Evolutionary conservation across 2,329 filamentous ascomycete genomes (phyloP), one percentile per base, ranked within the genome.

Genomic region (Alternaria sp.): DNA sequence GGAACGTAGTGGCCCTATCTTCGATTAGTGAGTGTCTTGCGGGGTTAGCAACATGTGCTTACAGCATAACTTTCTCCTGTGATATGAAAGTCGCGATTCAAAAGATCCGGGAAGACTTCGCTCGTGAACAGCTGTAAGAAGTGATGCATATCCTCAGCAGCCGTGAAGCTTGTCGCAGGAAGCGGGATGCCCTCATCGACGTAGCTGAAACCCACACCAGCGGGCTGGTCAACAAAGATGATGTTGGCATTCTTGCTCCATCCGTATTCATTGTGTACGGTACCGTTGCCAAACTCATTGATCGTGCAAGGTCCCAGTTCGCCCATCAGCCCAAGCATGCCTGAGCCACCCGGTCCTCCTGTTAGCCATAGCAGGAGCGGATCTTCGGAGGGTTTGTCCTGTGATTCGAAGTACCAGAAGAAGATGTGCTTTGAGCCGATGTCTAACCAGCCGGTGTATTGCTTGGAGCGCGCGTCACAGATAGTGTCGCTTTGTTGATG

Each of bases 31-130:
- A 9, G 9, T 40, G 26, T 32, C 17, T 17, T 28, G 58, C 13
- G 57, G 17, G 43, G 36, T 52, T 21, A n/a, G 2, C n/a, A 21
- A 52, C 11, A 46, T 9, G 28, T 10, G 74, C 75, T 68, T 69
- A 82, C 81, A n/a, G 76, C 84, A 73, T 84, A 85, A 59, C 81
- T 83, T 63, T 86, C 84, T 0, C 84, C 84, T 0, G 84, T 81
- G 26, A 86, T 81, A 47, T 85, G 81, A 26, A 86, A 79, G 5
- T 81, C 77, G 4, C 76, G 69, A 1, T 77, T 57, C 28, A 69
- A 66, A 17, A 81, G 69, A 9, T 81, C 70, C 0, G 84, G 83
- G 57, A 85, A 85, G 1, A 83, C 78, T 15, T 83, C 77, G 13
- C 74, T 77, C 19, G 83, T 77, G 63, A 85, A 85, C 5, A 85